Conservation (phyloP, 108 stramenopile genomes). For the Nitzschia inconspicua region DNA sequence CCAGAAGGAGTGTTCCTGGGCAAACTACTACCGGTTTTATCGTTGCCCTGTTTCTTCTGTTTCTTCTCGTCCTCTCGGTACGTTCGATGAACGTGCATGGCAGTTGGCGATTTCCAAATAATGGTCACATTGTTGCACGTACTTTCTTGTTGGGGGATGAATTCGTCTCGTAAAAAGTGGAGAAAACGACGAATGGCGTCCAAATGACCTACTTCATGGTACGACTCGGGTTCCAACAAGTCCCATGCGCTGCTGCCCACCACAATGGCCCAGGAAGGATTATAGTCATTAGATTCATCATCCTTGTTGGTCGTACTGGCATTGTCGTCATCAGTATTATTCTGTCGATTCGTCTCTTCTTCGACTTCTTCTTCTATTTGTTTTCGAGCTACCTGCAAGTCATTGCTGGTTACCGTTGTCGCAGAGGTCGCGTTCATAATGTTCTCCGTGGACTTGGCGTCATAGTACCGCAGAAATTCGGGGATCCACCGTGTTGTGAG, state of each 20-base stretch:
- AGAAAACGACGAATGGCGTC: background rate
- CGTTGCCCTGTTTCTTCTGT: background rate
- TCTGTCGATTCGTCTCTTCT: background rate
- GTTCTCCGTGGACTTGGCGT: too few species aligned
- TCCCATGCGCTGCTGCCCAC: conserved; percentile 25
- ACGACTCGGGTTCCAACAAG: conserved; percentile 1
- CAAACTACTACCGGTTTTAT: background rate
- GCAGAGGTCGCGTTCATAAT: too few species aligned
- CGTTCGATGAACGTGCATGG: conserved; percentile 22
- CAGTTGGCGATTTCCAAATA: conserved; percentile 22
- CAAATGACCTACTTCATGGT: background rate
- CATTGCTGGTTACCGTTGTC: too few species aligned
- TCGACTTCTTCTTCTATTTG: background rate
- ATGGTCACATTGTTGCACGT: conserved; percentile 4
- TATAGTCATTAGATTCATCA: background rate
- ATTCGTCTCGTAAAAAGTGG: background rate
- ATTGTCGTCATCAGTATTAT: background rate
- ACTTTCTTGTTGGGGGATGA: too few species aligned
- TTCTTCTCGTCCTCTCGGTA: background rate
- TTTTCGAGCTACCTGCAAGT: background rate
- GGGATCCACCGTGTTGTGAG: too few species aligned
- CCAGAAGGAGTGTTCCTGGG: too few species aligned
- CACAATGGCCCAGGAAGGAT: conserved; percentile 11
- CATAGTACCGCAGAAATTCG: too few species aligned
- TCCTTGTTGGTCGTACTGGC: background rate